A percentile compares a stretch with the other conserved stretches of the same genome.
Conservation (phyloP, 2,329 filamentous ascomycete species). For the Bisporella sp. region DNA sequence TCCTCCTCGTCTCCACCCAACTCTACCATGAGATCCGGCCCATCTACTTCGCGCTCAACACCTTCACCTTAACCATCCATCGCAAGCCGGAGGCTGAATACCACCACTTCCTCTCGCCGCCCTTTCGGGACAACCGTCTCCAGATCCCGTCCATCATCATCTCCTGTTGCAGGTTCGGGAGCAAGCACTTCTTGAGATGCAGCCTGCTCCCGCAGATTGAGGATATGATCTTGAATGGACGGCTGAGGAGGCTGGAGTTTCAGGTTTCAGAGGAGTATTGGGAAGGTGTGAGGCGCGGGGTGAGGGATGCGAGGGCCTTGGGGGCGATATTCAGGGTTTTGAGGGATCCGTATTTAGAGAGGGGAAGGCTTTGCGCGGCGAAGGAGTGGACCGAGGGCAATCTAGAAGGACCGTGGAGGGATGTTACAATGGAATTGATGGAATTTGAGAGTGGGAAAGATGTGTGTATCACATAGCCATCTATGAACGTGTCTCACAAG, state of each 20-base stretch:
- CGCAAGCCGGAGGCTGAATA: slow-evolving; percentile 8
- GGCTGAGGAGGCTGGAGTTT: slow-evolving; percentile 19
- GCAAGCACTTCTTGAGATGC: slow-evolving; percentile 14
- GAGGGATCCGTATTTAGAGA: slow-evolving; percentile 19
- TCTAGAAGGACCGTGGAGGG: slow-evolving; percentile 1
- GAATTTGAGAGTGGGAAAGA: too few species aligned
- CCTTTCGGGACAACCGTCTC: slow-evolving; percentile 12
- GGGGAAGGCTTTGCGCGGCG: not conserved
- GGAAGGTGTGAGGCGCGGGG: too few species aligned
- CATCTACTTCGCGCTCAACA: slow-evolving; percentile 20
- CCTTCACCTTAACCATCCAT: slow-evolving; percentile 16
- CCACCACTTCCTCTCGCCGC: slow-evolving; percentile 12
- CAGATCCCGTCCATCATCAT: slow-evolving; percentile 14
- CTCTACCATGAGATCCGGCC: slow-evolving; percentile 21
- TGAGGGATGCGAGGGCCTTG: slow-evolving; percentile 8
- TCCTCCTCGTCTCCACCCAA: slow-evolving; percentile 19
- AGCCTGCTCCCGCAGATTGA: slow-evolving; percentile 4
- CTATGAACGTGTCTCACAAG: not conserved
- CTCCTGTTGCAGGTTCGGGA: slow-evolving; percentile 16
- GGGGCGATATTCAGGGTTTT: slow-evolving; percentile 10
- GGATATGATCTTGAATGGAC: slow-evolving; percentile 22
- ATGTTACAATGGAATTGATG: not conserved
- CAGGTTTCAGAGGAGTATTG: slow-evolving; percentile 8
- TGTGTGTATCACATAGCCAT: not conserved
- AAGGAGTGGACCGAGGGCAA: too few species aligned